A percentile compares a stretch with the other conserved stretches of the same genome.
These are phyloP conservation scores for Ziziphus jujuba DNA, from an alignment of 306 rosid genomes.

Conservation along the genomic window DNA sequence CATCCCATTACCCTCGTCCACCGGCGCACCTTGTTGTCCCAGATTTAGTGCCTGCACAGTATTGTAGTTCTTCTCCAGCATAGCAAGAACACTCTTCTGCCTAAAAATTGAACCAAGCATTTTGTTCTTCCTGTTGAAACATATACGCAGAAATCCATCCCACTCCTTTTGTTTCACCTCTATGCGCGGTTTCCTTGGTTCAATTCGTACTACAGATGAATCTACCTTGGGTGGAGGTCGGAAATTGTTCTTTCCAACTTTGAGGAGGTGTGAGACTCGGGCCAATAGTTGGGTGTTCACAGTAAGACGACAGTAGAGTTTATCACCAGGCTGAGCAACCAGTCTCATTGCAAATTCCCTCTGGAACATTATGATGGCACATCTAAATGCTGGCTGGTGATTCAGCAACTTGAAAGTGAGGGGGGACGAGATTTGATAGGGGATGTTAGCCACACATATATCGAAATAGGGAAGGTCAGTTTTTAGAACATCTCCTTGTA, in stretches of 20 bases:
- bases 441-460: constrained; percentile 91
- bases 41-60: constrained; percentile 23
- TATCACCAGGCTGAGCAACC: constrained; percentile 93
- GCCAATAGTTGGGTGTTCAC: constrained; percentile 87
- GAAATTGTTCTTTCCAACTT: constrained; percentile 90
- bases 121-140: constrained; percentile 89
- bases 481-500: constrained; percentile 82
- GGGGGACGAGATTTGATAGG: constrained; percentile 95
- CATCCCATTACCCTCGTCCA: constrained; percentile 29
- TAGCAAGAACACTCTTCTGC: constrained; percentile 71
- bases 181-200: constrained; percentile 75
- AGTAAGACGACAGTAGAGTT: constrained; percentile 84
- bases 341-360: constrained; percentile 93
- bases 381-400: constrained; percentile 79
- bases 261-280: constrained; percentile 83
- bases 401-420: constrained; percentile 84
- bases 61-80: constrained; percentile 84
- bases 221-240: constrained; percentile 94
- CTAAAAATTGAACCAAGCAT: constrained; percentile 87
- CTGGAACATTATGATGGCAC: constrained; percentile 94
- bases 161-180: constrained; percentile 83
- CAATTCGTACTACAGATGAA: constrained; percentile 85
- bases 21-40: constrained; percentile 37
- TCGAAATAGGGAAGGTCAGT: constrained; percentile 93
- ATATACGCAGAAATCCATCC: constrained; percentile 85